Base-by-base conservation (phyloP, 257 asterid genomes). In the Craterostigma plantagineum region DNA sequence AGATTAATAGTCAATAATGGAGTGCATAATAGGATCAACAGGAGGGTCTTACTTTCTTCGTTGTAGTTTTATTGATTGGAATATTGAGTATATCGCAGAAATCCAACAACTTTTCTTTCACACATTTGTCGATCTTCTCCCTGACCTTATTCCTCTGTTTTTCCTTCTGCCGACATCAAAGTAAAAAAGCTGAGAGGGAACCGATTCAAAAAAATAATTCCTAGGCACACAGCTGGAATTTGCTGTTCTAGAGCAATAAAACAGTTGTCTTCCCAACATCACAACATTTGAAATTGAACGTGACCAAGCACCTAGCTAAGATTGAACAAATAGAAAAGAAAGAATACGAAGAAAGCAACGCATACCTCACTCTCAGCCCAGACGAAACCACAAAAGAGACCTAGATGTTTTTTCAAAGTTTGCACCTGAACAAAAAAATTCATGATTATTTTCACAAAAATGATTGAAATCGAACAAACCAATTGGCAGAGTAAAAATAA, bases 311-410 rank as follows among this genome's bases (percentile, higher is more conserved):
- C 30, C 30, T 23, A 23, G 4, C 6, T 23, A 23, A 23, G 30
- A 23, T 23, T 23, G 6, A 23, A 2, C 30, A 23, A 23, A 23
- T 23, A n/a, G 7, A 11, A 45, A n/a, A 48, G 16, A 45, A 23
- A 35, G 38, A 34, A 37, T 37, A 48, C 30, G 43, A 33, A 17
- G 7, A 33, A 44, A 40, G 2, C 23, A 16, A n/a, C 2, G 12
- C 42, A 11, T 53, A 84, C 96, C 94, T 85, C 93, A 66, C 69
- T 69, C 66, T 80, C 83, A 57, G 37, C 61, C 96, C 96, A 85
- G 33, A 68, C 79, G 65, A 68, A 81, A 52, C 96, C 96, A 64
- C 92, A 86, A 72, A 86, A 86, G 74, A 65, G 76, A 59, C 96
- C 91, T 11, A 86, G 50, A 53, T 86, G 75, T 75, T 65, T 77